These are phyloP conservation scores for Coemansia sp. DNA, from an alignment of 192 early-diverging fungal genomes.

Conservation along the genomic window DNA sequence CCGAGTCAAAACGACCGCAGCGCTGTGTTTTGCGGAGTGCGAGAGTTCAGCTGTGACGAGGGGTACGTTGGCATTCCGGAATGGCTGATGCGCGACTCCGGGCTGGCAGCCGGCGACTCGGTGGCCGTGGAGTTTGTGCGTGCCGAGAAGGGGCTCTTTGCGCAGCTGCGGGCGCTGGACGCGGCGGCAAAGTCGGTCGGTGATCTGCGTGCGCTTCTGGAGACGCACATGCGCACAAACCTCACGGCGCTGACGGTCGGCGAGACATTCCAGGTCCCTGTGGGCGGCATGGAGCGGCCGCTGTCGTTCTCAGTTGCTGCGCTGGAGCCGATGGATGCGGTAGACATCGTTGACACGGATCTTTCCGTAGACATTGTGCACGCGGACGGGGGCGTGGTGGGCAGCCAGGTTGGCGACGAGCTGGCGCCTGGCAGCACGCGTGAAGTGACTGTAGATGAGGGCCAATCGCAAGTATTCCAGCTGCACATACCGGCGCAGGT, in stretches of 20 bases:
- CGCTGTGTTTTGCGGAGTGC: slow-evolving; percentile 57
- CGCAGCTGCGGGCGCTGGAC: slow-evolving; percentile 58
- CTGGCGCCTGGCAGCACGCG: slow-evolving; percentile 3
- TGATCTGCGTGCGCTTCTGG: slow-evolving; percentile 59
- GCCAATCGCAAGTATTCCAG: background rate
- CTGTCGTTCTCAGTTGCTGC: slow-evolving; percentile 61
- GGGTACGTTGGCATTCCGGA: slow-evolving; percentile 48
- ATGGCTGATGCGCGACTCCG: slow-evolving; percentile 55
- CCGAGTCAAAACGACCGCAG: background rate
- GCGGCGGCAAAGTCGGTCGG: background rate
- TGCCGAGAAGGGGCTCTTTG: slow-evolving; percentile 66
- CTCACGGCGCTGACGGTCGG: slow-evolving; percentile 70
- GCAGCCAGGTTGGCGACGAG: background rate
- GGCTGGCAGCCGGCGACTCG: slow-evolving; percentile 42
- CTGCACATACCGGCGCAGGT: slow-evolving; percentile 15
- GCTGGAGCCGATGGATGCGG: slow-evolving; percentile 64
- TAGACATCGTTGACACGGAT: slow-evolving; percentile 76
- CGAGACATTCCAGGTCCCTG: slow-evolving; percentile 58
- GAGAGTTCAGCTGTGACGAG: slow-evolving; percentile 67
- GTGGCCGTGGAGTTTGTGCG: slow-evolving; percentile 57
- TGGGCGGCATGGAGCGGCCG: slow-evolving; percentile 45
- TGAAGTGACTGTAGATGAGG: background rate
- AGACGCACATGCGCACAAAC: slow-evolving; percentile 62
- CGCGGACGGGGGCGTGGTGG: slow-evolving; percentile 3
- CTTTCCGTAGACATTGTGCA: slow-evolving; percentile 76